These are phyloP conservation scores for Geotrichum aggregatum DNA, from an alignment of 1,139 yeast genomes.

Conservation along the genomic window DNA sequence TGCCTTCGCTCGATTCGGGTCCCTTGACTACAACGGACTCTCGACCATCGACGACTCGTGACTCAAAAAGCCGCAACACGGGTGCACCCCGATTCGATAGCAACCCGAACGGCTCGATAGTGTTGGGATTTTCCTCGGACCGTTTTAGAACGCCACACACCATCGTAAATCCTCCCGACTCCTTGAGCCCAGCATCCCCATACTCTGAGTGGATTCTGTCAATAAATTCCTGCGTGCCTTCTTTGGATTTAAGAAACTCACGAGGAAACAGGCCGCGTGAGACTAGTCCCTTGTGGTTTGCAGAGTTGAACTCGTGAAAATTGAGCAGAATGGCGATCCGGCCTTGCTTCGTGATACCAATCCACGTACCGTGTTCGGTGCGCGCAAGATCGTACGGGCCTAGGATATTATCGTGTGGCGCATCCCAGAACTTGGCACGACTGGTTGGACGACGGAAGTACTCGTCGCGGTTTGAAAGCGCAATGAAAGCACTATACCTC, in stretches of 20 bases:
- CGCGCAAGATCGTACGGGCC: conserved; percentile 76
- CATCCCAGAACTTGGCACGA: conserved; percentile 53
- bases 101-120: conserved; percentile 42
- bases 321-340: conserved; percentile 73
- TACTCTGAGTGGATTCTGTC: conserved; percentile 22
- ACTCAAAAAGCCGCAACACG: conserved; percentile 9
- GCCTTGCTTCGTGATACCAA: conserved; percentile 64
- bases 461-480: conserved; percentile 81
- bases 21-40: not conserved
- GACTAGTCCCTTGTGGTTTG: conserved; percentile 39
- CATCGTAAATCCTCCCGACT: conserved; percentile 80
- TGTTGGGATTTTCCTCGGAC: conserved; percentile 31
- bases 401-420: conserved; percentile 43
- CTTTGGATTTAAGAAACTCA: conserved; percentile 47
- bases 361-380: conserved; percentile 85
- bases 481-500: conserved; percentile 17
- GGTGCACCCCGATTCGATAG: conserved; percentile 32
- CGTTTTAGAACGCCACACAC: conserved; percentile 61
- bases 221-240: conserved; percentile 48
- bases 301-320: conserved; percentile 47
- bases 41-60: not conserved
- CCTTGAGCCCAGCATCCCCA: conserved; percentile 36
- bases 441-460: conserved; percentile 69
- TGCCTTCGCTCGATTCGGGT: not conserved
- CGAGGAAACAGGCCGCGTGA: conserved; percentile 74